Evolutionary conservation across 1,284 basidiomycete genomes (phyloP).

Genomic region (Ustilago trichophora): DNA sequence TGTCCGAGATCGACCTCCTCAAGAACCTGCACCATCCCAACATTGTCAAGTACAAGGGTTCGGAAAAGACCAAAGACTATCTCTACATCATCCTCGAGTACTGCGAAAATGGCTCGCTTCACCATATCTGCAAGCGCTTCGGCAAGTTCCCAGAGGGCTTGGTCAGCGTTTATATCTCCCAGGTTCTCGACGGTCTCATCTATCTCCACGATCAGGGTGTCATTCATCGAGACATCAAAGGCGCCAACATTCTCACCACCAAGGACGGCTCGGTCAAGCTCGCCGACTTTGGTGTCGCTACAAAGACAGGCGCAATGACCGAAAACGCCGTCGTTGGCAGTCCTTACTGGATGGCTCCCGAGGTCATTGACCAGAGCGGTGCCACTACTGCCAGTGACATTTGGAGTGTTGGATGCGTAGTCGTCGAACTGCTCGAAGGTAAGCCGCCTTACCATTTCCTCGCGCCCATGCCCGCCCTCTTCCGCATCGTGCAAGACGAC

Average conservation of each 20-base stretch:
- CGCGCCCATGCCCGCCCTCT: slow-evolving; percentile 96
- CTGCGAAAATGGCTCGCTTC: slow-evolving; percentile 96
- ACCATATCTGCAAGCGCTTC: slow-evolving; percentile 93
- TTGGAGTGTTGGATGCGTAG: slow-evolving; percentile 94
- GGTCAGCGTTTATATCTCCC: slow-evolving; percentile 94
- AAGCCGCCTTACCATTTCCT: slow-evolving; percentile 94
- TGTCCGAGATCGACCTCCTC: slow-evolving; percentile 97
- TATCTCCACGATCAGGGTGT: slow-evolving; percentile 65
- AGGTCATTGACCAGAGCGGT: slow-evolving; percentile 76
- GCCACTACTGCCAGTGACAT: slow-evolving; percentile 97
- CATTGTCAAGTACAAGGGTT: slow-evolving; percentile 98
- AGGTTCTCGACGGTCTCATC: slow-evolving; percentile 71
- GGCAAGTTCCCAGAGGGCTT: slow-evolving; percentile 97
- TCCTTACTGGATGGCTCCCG: slow-evolving; percentile 67
- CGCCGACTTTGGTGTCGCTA: slow-evolving; percentile 52
- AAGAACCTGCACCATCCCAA: slow-evolving; percentile 93
- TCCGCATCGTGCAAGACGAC: slow-evolving; percentile 97
- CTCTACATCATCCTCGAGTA: slow-evolving; percentile 98
- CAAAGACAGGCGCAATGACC: slow-evolving; percentile 46
- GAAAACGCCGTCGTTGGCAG: slow-evolving; percentile 68
- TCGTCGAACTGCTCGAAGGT: slow-evolving; percentile 94
- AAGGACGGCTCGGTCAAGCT: slow-evolving; percentile 72
- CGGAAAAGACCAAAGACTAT: slow-evolving; percentile 90
- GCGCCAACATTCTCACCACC: slow-evolving; percentile 71
- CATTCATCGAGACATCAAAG: slow-evolving; percentile 60